phyloP scores from a whole-genome alignment of 768 basidiomycete species.

The Tulasnella sp. region DNA sequence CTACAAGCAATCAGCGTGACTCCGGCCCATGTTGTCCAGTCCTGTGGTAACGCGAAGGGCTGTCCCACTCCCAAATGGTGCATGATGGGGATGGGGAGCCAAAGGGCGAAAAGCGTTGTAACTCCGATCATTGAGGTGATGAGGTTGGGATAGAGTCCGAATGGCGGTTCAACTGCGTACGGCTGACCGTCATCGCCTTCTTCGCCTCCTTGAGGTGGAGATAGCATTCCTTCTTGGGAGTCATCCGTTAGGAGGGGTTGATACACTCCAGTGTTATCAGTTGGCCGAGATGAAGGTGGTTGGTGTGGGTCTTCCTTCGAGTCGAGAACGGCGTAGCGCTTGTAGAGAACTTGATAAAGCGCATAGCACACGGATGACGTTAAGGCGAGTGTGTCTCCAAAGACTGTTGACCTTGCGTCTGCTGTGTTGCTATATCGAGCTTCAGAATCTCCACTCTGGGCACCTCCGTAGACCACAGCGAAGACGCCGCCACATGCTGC shows the following conservation, averaged over 20 bases:
- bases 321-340: slow-evolving; percentile 66
- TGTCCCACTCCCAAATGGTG: slow-evolving; percentile 27
- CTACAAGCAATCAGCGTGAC: slow-evolving; percentile 70
- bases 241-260: background rate
- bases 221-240: background rate
- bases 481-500: slow-evolving; percentile 82
- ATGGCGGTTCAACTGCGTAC: slow-evolving; percentile 28
- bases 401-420: background rate
- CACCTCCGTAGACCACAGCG: slow-evolving; percentile 75
- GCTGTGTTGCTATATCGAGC: background rate
- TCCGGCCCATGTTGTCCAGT: slow-evolving; percentile 50
- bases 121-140: slow-evolving; percentile 35
- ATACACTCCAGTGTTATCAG: background rate
- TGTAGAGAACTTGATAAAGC: slow-evolving; percentile 84
- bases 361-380: slow-evolving; percentile 72
- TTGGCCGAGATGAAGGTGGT: background rate
- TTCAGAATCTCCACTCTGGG: background rate
- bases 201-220: background rate
- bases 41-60: slow-evolving; percentile 53
- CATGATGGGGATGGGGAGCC: slow-evolving; percentile 33
- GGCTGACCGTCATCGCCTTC: background rate
- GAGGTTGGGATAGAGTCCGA: slow-evolving; percentile 36
- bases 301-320: background rate
- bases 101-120: slow-evolving; percentile 31
- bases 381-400: slow-evolving; percentile 77